A percentile compares a stretch with the other conserved stretches of the same genome.
phyloP scores from a whole-genome alignment of 768 basidiomycete species.

The Mycena venus region DNA sequence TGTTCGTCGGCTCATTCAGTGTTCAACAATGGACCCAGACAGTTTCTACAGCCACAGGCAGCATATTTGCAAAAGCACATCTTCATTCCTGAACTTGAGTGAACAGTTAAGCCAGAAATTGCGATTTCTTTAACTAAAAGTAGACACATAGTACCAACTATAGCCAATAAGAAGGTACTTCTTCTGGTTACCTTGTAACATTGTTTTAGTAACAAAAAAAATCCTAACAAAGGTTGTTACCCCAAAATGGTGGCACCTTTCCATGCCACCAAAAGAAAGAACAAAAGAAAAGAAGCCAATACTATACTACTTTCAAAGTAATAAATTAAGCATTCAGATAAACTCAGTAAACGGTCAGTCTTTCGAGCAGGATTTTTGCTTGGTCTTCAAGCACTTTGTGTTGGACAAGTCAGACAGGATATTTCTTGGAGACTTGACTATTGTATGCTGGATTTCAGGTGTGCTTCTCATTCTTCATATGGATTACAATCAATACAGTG shows the following conservation, averaged over 20 bases:
- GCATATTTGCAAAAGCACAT: background rate
- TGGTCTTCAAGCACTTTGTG: too few relatives aligned
- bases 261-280: background rate
- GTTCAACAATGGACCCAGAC: background rate
- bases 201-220: background rate
- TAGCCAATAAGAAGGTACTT: background rate
- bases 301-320: background rate
- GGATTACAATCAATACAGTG: background rate
- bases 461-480: background rate
- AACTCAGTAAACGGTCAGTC: background rate
- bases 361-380: background rate
- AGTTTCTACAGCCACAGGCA: background rate
- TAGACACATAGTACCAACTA: background rate
- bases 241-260: background rate
- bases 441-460: background rate
- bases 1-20: too few relatives aligned
- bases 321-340: background rate
- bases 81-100: background rate
- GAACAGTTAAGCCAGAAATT: background rate
- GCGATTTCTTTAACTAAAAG: background rate
- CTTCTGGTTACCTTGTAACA: background rate
- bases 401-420: background rate
- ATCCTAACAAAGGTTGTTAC: background rate
- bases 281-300: background rate
- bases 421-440: background rate